Evolutionary conservation across 2,329 filamentous ascomycete genomes (phyloP).

Genomic region (Calonectria henricotiae): DNA sequence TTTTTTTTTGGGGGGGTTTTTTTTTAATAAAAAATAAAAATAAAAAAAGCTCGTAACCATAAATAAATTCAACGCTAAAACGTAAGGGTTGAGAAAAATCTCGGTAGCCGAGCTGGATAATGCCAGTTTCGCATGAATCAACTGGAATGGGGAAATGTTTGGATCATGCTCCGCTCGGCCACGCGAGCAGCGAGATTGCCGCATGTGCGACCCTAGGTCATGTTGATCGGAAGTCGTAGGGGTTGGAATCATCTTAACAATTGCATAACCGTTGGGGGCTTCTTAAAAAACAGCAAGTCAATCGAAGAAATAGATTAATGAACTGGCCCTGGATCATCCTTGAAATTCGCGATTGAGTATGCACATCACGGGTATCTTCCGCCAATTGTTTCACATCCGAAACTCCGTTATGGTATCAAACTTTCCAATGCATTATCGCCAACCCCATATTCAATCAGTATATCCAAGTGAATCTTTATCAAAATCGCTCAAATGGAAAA

Average conservation of each 20-base stretch:
- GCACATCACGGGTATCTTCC: conserved; percentile 11
- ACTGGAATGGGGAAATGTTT: background rate
- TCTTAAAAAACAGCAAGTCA: background rate
- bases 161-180: background rate
- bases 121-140: conserved; percentile 1
- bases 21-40: too few relatives aligned
- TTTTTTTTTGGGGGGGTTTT: too few relatives aligned
- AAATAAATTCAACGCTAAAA: conserved; percentile 4
- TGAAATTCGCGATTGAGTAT: conserved; percentile 3
- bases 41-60: background rate
- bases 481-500: conserved; percentile 18
- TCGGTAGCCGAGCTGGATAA: background rate
- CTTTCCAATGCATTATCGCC: background rate
- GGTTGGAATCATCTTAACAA: background rate
- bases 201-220: background rate
- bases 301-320: background rate
- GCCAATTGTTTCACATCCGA: conserved; percentile 14
- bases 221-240: too few relatives aligned
- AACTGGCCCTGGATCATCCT: background rate
- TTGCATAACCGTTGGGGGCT: background rate
- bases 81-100: background rate
- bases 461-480: background rate
- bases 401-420: conserved; percentile 12
- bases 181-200: conserved; percentile 1
- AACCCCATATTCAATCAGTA: background rate